Evolutionary conservation across 768 basidiomycete genomes (phyloP), one percentile per base, ranked within the genome.

Genomic region (Cyathus striatus): DNA sequence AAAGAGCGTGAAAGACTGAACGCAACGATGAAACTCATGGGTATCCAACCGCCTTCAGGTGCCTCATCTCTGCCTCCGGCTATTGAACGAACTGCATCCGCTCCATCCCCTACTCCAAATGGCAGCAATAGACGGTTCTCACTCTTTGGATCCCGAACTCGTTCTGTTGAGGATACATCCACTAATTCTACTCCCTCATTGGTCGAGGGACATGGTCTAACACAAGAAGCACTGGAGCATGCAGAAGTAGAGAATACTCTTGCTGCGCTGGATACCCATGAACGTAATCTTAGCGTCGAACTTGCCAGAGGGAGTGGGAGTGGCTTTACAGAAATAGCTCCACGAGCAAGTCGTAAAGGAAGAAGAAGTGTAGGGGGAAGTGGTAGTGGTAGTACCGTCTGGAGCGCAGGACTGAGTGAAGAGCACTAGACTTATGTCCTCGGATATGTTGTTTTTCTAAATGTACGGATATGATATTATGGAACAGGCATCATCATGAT

Each of bases 1-100:
- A 76, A 74, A 48, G 92, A 95, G 63, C 73, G 94, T 43, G 92
- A 93, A 59, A 78, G 92, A 13, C 70, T 97, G 42, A 75, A 86
- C 49, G 90, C 90, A 13, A 90, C 91, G 21, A 88, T 98, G 87
- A 90, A 91, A 59, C 68, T 95, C 22, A 91, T 94, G 85, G 95
- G 95, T 4, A 90, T 95, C 47, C 81, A 86, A 60, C 80, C 83
- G 23, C 58, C 68, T n/a, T 61, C 75, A n/a, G 57, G 69, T 2
- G 47, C 7, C n/a, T 7, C 61, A 42, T 54, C 57, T 30, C 57
- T 59, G 39, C 53, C 62, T 18, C 27, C 57, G 27, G 38, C 44
- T 17, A 46, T 53, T 52, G 63, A 47, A 53, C 53, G 36, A 40
- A 62, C 55, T 40, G 48, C 58, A 16, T 53, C 61, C 6, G 48